These are phyloP conservation scores for Myxozyma vanderwaltii DNA, from an alignment of 805 yeast genomes.

Conservation along the genomic window DNA sequence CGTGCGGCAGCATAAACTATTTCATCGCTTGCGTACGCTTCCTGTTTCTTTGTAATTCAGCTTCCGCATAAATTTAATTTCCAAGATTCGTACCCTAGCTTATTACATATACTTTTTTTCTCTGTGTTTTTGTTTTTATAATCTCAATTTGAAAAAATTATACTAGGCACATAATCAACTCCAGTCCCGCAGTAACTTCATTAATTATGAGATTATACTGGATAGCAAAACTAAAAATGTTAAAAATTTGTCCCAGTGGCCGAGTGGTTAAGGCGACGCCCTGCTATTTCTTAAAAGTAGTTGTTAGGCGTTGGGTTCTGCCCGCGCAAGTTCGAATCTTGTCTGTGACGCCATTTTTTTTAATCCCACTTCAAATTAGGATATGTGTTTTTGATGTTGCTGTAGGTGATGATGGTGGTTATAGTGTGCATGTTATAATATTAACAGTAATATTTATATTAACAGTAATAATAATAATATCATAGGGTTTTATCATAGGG, in stretches of 20 bases:
- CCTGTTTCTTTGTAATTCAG: too few species aligned
- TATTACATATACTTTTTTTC: too few species aligned
- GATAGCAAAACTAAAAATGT: not conserved
- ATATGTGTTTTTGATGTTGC: not conserved
- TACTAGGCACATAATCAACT: too few species aligned
- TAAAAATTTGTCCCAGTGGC: constrained; percentile 38
- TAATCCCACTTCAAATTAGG: not conserved
- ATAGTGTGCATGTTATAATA: too few species aligned
- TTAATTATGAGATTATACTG: not conserved
- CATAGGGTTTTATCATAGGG: not conserved
- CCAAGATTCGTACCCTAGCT: too few species aligned
- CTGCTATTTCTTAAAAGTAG: constrained; percentile 36
- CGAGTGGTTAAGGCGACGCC: constrained; percentile 43
- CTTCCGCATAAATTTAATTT: too few species aligned
- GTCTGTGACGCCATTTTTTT: constrained; percentile 87
- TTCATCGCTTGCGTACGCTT: not conserved
- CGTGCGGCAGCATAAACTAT: not conserved
- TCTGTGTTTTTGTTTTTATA: too few species aligned
- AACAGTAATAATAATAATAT: not conserved
- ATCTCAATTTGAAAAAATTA: too few species aligned
- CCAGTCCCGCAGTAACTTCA: too few species aligned
- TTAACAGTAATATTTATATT: not conserved
- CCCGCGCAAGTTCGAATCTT: constrained; percentile 99
- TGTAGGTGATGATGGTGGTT: too few species aligned
- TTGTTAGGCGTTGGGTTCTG: constrained; percentile 78